Evolutionary conservation across 2,329 filamentous ascomycete species (phyloP).

Genomic region (Phaeophleospora eucalypticola): DNA sequence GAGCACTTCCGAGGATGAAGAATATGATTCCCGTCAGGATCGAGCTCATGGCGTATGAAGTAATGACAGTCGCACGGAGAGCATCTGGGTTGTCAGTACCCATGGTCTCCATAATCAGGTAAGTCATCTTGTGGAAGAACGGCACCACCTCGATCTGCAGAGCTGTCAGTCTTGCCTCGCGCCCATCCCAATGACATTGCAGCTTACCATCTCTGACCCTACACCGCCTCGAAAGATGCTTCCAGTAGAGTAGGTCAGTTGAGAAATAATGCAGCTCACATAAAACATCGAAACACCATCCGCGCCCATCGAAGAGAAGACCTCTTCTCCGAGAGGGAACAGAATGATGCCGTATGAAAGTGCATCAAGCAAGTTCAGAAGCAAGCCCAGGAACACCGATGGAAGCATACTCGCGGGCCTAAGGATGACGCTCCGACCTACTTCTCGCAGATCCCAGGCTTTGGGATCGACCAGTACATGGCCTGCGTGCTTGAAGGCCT

Average conservation of each 20-base stretch:
- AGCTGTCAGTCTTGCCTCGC: conserved; percentile 36
- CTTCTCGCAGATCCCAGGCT: conserved; percentile 63
- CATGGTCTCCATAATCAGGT: conserved; percentile 73
- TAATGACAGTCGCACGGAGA: conserved; percentile 89
- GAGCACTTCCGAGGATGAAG: conserved; percentile 81
- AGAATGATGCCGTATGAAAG: conserved; percentile 89
- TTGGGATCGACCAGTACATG: conserved; percentile 55
- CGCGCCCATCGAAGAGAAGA: conserved; percentile 81
- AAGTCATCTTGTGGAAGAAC: conserved; percentile 98
- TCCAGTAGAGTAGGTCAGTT: conserved; percentile 82
- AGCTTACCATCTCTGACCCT: conserved; percentile 77
- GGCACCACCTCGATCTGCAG: conserved; percentile 82
- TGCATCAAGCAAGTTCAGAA: conserved; percentile 91
- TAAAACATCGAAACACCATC: conserved; percentile 99
- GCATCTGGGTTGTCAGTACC: conserved; percentile 77
- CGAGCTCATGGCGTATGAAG: conserved; percentile 84
- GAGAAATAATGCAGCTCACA: conserved; percentile 91
- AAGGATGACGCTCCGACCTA: conserved; percentile 63
- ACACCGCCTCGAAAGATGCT: conserved; percentile 88
- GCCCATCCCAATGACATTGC: neutral
- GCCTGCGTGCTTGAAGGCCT: conserved; percentile 21
- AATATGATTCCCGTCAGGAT: conserved; percentile 89
- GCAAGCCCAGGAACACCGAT: conserved; percentile 78
- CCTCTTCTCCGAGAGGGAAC: conserved; percentile 81
- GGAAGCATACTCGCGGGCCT: conserved; percentile 70